Evolutionary conservation across 1,284 basidiomycete genomes (phyloP), one percentile per base, ranked within the genome.

Genomic region (Vanrija humicola): DNA sequence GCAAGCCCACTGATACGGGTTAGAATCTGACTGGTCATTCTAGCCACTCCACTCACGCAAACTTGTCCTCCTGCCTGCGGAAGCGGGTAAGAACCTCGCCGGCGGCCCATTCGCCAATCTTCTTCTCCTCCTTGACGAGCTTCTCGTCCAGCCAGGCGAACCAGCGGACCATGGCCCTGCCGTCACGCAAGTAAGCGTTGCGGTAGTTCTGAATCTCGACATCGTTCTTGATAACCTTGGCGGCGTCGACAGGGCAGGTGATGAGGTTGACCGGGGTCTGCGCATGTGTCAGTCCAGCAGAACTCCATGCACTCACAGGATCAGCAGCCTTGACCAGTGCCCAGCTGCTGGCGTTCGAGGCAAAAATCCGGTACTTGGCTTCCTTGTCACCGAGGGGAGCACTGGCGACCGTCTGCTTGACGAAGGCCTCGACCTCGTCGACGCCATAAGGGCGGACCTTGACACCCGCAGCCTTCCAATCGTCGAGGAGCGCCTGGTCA

Each of bases 61-160:
- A 96, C 69, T 86, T 78, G 73, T 86, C 85, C 63, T 85, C 83
- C 68, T 84, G 81, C 62, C 85, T 80, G 54, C 94, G 81, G 75
- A 85, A 94, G 68, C 87, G 84, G 1, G 87, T 90, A 54, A 98
- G 78, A 52, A 88, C 83, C 72, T 86, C 87, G 0, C 86, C 90
- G 4, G 93, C 95, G 65, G 94, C 88, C 78, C 87, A 97, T 75
- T 98, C 95, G 15, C 88, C 89, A 57, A 98, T 85, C 46, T 75
- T 68, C 58, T 87, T 83, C 60, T 88, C 88, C 46, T 87, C 86
- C 55, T 86, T 81, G 21, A 79, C 70, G 21, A 98, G 79, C 73
- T 87, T 86, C 63, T 86, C 79, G 64, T 98, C 93, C 3, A 98
- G 79, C 91, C 92, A 97, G 0, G 91, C 88, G 60, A 95, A 83